Base-by-base conservation (phyloP, 768 basidiomycete species). In the Gyrodon lividus region DNA sequence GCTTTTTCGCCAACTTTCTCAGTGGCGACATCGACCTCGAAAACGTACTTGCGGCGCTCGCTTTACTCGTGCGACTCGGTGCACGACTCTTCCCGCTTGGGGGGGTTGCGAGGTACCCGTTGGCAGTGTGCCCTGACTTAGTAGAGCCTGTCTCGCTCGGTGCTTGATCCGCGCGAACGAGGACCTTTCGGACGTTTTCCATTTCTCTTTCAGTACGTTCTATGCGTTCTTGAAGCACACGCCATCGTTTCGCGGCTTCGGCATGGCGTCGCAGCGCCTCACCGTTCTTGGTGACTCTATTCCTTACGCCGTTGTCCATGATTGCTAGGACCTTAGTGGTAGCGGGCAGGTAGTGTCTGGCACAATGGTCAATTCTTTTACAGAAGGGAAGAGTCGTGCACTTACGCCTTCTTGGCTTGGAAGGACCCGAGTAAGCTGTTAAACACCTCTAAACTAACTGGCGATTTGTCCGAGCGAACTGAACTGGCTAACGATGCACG, bases 231-330 rank as follows among this genome's bases (percentile, higher is more conserved):
- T 80, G 80, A 30, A 97, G 73, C 57, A 79, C 84, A 54, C 80
- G 79, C 93, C 93, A 97, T 43, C 92, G 79, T 58, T 88, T 83
- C 17, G 86, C 87, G 55, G 92, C 92, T 62, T 97, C 95, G 2
- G 89, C 87, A 65, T 92, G 91, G 59, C 92, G 77, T 54, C 95
- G 80, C 43, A 98, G 71, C 30, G 92, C 92, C 72, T 98, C 96
- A 1, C 96, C 96, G 57, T 98, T 98, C 80, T 93, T 95, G 19
- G 95, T 98, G 5, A 93, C 87, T 49, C 95, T 83, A 57, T 97
- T 94, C 50, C 83, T 82, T 24, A 98, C 89, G 22, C 94, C 94
- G 69, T 92, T 97, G 67, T 93, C 92, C 60, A 98, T 88, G 60
- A 97, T 94, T 22, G 88, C 83, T 22, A 98, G 78, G 42, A 96